Evolutionary conservation across 2,329 filamentous ascomycete species (phyloP), one percentile per base, ranked within the genome.

Genomic region (Talaromyces sp.): DNA sequence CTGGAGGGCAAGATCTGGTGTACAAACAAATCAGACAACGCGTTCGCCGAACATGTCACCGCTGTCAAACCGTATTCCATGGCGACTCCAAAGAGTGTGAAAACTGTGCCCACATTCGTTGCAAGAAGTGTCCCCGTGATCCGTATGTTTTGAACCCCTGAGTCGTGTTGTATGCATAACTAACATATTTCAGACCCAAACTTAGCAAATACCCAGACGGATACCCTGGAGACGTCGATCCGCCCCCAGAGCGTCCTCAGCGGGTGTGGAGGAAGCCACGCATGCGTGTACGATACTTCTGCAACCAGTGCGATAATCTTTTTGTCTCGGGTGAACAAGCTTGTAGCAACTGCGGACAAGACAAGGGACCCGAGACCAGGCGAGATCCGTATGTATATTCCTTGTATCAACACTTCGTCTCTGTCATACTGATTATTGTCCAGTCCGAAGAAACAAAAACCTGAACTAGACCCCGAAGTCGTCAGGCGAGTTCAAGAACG

Each of bases 81-180:
- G 70, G 80, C 5, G 80, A 82, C 34, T 79, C 76, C 63, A 91
- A 88, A 63, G 78, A 84, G 71, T 96, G 92, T 73, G 75, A 80
- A 7, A 81, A 80, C 44, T 96, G 92, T 75, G 78, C 81, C 31
- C 92, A 96, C 74, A 74, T 82, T 57, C 87, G 91, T 59, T 96
- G 92, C 79, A 90, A 87, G 44, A 89, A 89, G 71, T 96, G 92
- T 73, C 91, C 90, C 31, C 83, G 91, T 68, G 87, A 92, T 69
- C 91, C 91, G 83, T 92, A 84, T 74, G 89, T 40, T 40, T 36
- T 87, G 59, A 42, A 47, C 30, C 12, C 16, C 18, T 34, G 42
- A 33, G 5, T 57, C 62, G 14, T 40, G 10, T 14, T 62, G 57
- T 18, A 30, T 57, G 47, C 57, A 10, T 55, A 44, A 62, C 65